These are phyloP conservation scores for Paracoccidioides lutzii DNA, from an alignment of 2,329 filamentous ascomycete genomes.

Conservation along the genomic window DNA sequence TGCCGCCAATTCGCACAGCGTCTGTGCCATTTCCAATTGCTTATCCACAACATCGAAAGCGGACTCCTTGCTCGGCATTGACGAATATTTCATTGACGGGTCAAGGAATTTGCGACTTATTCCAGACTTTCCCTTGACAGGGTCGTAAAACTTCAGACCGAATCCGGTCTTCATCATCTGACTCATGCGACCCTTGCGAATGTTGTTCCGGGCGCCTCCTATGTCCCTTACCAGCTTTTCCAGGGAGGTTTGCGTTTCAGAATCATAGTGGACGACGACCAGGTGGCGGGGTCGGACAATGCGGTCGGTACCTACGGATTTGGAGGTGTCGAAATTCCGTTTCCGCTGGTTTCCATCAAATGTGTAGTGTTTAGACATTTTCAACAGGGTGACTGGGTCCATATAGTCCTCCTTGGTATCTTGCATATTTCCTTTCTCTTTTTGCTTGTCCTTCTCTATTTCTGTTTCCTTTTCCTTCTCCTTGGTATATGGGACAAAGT, in stretches of 20 bases:
- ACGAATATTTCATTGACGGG: slow-evolving; percentile 12
- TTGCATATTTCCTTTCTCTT: neutral
- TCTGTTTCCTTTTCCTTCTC: neutral
- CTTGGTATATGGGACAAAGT: neutral
- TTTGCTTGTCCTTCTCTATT: too few relatives aligned
- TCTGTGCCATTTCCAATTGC: slow-evolving; percentile 65
- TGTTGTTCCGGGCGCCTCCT: slow-evolving; percentile 64
- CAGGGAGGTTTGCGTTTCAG: slow-evolving; percentile 69
- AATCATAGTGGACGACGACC: slow-evolving; percentile 87
- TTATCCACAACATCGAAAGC: slow-evolving; percentile 65
- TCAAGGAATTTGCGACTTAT: slow-evolving; percentile 15
- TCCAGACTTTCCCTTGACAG: slow-evolving; percentile 1
- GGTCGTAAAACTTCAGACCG: slow-evolving; percentile 8
- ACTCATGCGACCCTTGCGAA: slow-evolving; percentile 68
- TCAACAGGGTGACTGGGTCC: slow-evolving; percentile 6
- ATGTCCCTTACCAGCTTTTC: slow-evolving; percentile 73
- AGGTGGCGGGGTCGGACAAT: slow-evolving; percentile 59
- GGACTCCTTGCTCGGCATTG: slow-evolving; percentile 39
- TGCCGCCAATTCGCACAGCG: slow-evolving; percentile 71
- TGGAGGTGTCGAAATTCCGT: slow-evolving; percentile 9
- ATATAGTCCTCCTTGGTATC: slow-evolving; percentile 5
- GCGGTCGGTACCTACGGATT: slow-evolving; percentile 2
- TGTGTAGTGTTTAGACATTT: slow-evolving; percentile 5
- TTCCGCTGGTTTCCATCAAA: slow-evolving; percentile 19
- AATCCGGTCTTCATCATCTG: slow-evolving; percentile 19